These are phyloP conservation scores for Daldinia eschscholtzii DNA, from an alignment of 2,329 filamentous ascomycete genomes.

Conservation along the genomic window DNA sequence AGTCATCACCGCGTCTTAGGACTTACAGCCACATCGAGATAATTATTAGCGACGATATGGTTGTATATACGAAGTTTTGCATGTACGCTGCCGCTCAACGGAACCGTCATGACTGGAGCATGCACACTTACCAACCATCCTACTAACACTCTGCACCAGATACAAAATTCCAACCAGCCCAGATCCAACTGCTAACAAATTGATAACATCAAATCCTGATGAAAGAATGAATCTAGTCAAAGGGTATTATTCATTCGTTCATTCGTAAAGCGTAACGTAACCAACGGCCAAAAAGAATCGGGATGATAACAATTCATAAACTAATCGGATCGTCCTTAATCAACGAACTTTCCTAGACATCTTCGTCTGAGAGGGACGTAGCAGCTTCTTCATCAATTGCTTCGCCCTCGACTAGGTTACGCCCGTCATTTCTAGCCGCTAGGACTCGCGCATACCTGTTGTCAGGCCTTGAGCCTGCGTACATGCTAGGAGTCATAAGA, in stretches of 20 bases:
- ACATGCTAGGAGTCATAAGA: slow-evolving; percentile 53
- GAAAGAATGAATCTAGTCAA: background rate
- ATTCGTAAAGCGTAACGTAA: slow-evolving; percentile 20
- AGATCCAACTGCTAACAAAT: slow-evolving; percentile 6
- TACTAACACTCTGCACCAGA: background rate
- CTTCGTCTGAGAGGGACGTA: slow-evolving; percentile 38
- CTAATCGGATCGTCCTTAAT: background rate
- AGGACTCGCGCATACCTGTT: slow-evolving; percentile 46
- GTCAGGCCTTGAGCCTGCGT: slow-evolving; percentile 47
- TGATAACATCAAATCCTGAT: background rate
- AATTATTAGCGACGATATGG: background rate
- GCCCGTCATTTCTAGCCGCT: slow-evolving; percentile 41
- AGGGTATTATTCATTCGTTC: slow-evolving; percentile 18
- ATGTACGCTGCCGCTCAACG: background rate
- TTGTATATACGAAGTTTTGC: slow-evolving; percentile 8
- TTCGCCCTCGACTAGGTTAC: slow-evolving; percentile 30
- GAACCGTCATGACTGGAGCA: slow-evolving; percentile 15
- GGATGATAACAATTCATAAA: slow-evolving; percentile 16
- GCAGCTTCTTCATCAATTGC: slow-evolving; percentile 34
- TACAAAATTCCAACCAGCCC: background rate
- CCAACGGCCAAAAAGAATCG: slow-evolving; percentile 16
- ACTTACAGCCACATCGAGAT: background rate
- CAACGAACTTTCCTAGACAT: slow-evolving; percentile 33
- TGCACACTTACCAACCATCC: slow-evolving; percentile 10
- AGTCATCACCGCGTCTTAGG: background rate